A percentile compares a stretch with the other conserved stretches of the same genome.
These are phyloP conservation scores for Metarhizium guizhouense DNA, from an alignment of 2,329 filamentous ascomycete genomes.

Conservation along the genomic window DNA sequence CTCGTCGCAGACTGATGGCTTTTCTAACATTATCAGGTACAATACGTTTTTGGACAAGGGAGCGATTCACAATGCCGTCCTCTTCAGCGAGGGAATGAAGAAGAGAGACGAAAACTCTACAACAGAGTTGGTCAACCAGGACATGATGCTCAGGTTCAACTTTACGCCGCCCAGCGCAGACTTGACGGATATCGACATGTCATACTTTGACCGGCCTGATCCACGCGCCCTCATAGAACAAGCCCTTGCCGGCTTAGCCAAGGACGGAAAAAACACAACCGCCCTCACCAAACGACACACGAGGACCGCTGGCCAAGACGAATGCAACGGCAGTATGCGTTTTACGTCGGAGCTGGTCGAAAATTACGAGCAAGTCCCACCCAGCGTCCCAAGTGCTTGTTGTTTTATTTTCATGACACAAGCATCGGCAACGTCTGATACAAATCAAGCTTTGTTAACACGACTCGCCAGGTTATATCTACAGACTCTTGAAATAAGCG, in stretches of 20 bases:
- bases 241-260: neutral
- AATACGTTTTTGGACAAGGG: neutral
- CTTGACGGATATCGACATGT: no score
- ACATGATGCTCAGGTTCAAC: neutral
- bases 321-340: no score
- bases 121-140: neutral
- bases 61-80: neutral
- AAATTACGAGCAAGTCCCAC: neutral
- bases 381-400: no score
- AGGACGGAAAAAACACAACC: no score
- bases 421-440: no score
- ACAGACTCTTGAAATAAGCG: conserved; percentile 1
- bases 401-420: neutral
- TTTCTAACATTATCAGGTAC: neutral
- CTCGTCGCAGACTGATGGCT: no score
- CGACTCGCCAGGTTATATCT: neutral
- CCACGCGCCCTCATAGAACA: neutral
- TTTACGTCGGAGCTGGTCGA: no score
- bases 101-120: neutral
- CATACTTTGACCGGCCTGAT: neutral
- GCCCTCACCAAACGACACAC: no score
- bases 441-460: no score
- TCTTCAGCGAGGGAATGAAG: neutral
- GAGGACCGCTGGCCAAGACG: no score
- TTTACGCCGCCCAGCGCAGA: neutral